Base-by-base conservation (phyloP, 73 alveolate species). In the Paramecium tetraurelia region DNA sequence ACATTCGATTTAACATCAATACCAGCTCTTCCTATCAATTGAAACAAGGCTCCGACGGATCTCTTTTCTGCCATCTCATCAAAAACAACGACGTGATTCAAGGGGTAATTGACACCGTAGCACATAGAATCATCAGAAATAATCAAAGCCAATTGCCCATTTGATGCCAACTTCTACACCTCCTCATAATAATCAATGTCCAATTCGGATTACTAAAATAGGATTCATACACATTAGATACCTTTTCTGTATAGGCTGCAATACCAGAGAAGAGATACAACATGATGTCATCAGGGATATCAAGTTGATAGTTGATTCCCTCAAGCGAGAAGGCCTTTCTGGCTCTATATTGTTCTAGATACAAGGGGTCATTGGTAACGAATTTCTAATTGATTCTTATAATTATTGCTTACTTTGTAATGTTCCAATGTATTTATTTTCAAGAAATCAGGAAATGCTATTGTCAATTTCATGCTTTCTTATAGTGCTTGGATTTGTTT, bases 61-160 rank as follows among this genome's bases (percentile, higher is more conserved):
- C 90, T 0, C 29, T 80, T 46, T 35, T 80, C 75, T 22, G 90
- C 90, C 90, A 80, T 80, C 31, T 41, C 76, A 48, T 80, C 90
- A 35, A 43, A 31, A 0, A 80, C 90, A 12, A 80, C 43, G 8
- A 80, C 90, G 20, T 80, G 90, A 80, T 80, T 80, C 48, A 80
- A 80, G 4, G 90, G 90, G 46, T 80, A 80, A 80, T 80, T 80
- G 70, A 80, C 90, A 24, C 90, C 90, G 43, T 80, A 80, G 46
- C 90, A 80, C 90, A 80, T 80, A 24, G 90, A 80, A 80, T 80
- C 90, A 80, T 80, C 90, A 44, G 90, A 40, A 80, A 80, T 63
- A 80, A 80, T 80, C 24, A 80, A 44, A 11, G 90, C 90, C 12
- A 80, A 43, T 80, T 80, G 46, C 5, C 90, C 90, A 44, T 80